Evolutionary conservation across 768 basidiomycete species (phyloP).

Genomic region (Kwoniella shandongensis): DNA sequence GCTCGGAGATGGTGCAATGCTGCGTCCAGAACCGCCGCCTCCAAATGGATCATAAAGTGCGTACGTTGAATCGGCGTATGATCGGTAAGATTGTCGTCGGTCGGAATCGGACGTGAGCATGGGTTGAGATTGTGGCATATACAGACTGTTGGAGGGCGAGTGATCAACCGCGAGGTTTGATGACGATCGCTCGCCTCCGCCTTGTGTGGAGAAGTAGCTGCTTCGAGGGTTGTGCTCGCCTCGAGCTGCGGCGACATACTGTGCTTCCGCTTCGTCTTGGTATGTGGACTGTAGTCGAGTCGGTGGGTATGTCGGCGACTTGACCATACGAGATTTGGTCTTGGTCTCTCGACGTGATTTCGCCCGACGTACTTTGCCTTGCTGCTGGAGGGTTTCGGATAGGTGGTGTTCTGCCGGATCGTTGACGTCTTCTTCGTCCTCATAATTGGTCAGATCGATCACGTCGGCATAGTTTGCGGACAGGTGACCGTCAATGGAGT

Average conservation of each 20-base stretch:
- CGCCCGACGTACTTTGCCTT: conserved; percentile 64
- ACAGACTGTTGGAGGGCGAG: conserved; percentile 7
- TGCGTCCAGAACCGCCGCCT: not conserved
- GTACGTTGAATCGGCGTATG: conserved; percentile 38
- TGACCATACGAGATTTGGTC: conserved; percentile 1
- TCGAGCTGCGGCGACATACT: not conserved
- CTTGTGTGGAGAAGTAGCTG: not conserved
- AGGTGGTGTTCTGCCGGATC: conserved; percentile 63
- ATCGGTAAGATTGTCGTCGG: conserved; percentile 23
- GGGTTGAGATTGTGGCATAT: conserved; percentile 7
- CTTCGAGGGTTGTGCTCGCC: not conserved
- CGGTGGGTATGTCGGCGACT: conserved; percentile 4
- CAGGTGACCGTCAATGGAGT: conserved; percentile 20
- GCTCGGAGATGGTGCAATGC: conserved; percentile 29
- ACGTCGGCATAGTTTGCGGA: conserved; percentile 47
- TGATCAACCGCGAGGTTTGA: too few species aligned
- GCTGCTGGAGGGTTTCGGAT: conserved; percentile 61
- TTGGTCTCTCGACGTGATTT: conserved; percentile 53
- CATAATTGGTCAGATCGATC: conserved; percentile 72
- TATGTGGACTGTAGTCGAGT: conserved; percentile 7
- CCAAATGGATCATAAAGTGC: conserved; percentile 36
- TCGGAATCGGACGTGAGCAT: conserved; percentile 15
- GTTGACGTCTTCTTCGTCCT: conserved; percentile 66
- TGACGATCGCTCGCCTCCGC: not conserved
- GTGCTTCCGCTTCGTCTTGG: conserved; percentile 3